Conservation (phyloP, 352 stramenopile species). For the Phytophthora kernoviae region DNA sequence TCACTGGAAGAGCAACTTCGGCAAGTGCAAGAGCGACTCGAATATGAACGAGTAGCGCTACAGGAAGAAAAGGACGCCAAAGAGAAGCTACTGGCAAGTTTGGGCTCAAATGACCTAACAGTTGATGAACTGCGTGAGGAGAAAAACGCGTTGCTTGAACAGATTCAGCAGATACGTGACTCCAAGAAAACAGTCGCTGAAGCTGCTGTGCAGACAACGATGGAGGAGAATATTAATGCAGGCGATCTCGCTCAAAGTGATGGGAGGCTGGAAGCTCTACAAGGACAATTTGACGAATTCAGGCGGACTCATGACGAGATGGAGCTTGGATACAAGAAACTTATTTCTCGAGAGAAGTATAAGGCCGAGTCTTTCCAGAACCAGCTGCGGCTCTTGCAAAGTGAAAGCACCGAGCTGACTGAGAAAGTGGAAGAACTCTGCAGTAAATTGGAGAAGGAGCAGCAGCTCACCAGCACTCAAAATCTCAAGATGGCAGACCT, state of each 20-base stretch:
- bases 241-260: slow-evolving; percentile 14
- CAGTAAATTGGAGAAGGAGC: slow-evolving; percentile 45
- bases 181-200: not conserved
- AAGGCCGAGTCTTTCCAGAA: slow-evolving; percentile 80
- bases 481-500: slow-evolving; percentile 54
- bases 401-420: slow-evolving; percentile 64
- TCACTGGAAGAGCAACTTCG: slow-evolving; percentile 42
- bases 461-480: slow-evolving; percentile 40
- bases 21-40: slow-evolving; percentile 28
- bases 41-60: slow-evolving; percentile 14
- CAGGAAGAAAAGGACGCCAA: slow-evolving; percentile 27
- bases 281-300: slow-evolving; percentile 36
- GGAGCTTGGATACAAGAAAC: slow-evolving; percentile 53
- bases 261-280: slow-evolving; percentile 18
- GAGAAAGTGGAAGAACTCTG: slow-evolving; percentile 44
- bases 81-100: slow-evolving; percentile 6
- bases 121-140: slow-evolving; percentile 39
- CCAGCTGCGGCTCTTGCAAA: slow-evolving; percentile 65
- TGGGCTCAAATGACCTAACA: slow-evolving; percentile 13
- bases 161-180: slow-evolving; percentile 1
- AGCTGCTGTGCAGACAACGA: slow-evolving; percentile 1
- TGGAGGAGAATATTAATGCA: slow-evolving; percentile 16
- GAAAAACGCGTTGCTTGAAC: slow-evolving; percentile 21
- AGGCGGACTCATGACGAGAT: slow-evolving; percentile 21
- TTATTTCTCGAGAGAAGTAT: slow-evolving; percentile 68